phyloP scores from a whole-genome alignment of 768 basidiomycete genomes.

The Suillus bovinus region DNA sequence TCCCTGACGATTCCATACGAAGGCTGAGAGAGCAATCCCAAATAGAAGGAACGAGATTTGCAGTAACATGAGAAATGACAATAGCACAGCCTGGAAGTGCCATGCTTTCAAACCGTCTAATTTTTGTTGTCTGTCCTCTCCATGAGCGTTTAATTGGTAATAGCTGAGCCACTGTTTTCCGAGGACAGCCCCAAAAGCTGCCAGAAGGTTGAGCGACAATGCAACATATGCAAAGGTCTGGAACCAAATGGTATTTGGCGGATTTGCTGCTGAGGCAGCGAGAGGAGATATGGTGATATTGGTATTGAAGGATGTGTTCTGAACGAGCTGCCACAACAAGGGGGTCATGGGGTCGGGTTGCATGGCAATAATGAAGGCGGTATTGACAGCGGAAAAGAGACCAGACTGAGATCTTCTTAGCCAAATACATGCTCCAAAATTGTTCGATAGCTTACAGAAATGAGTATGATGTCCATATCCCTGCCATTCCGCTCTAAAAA shows the following conservation, averaged over 20 bases:
- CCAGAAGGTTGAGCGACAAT: slow-evolving; percentile 19
- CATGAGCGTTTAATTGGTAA: too few relatives aligned
- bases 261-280: not conserved
- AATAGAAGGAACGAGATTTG: too few relatives aligned
- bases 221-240: slow-evolving; percentile 20
- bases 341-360: slow-evolving; percentile 9
- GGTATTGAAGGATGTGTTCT: slow-evolving; percentile 5
- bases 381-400: slow-evolving; percentile 8
- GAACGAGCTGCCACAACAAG: not conserved
- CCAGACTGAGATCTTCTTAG: not conserved
- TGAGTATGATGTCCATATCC: slow-evolving; percentile 21
- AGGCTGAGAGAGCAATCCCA: too few relatives aligned
- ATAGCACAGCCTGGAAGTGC: too few relatives aligned
- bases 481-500: slow-evolving; percentile 18
- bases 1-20: too few relatives aligned
- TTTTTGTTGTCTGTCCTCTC: too few relatives aligned
- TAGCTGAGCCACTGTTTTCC: slow-evolving; percentile 18
- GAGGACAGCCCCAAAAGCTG: slow-evolving; percentile 5
- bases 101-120: too few relatives aligned
- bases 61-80: too few relatives aligned
- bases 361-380: slow-evolving; percentile 3
- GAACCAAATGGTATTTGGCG: slow-evolving; percentile 8
- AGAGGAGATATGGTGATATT: not conserved
- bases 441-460: slow-evolving; percentile 20
- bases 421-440: not conserved